Conservation (phyloP, 106 monocot species). For the Apostasia shenzhenica region DNA sequence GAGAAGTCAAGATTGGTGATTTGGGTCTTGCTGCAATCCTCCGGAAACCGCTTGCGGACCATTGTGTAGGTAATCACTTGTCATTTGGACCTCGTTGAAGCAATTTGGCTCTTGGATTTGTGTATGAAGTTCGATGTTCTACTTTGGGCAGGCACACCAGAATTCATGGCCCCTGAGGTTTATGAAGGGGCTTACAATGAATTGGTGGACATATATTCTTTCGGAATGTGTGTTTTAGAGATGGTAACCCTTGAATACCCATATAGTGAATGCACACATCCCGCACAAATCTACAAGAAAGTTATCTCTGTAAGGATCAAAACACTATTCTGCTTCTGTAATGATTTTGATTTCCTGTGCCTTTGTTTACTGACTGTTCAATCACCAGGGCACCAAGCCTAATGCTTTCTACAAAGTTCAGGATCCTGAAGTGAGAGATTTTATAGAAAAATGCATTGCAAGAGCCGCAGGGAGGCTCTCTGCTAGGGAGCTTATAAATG, state of each 20-base stretch:
- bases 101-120: background rate
- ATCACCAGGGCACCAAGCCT: conserved; percentile 36
- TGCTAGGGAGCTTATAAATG: conserved; percentile 38
- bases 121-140: too few relatives aligned
- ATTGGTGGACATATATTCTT: conserved; percentile 53
- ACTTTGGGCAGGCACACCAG: conserved; percentile 37
- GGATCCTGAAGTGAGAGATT: conserved; percentile 39
- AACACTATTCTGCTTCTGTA: too few relatives aligned
- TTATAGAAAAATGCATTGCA: conserved; percentile 48
- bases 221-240: conserved; percentile 61
- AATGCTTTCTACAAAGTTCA: conserved; percentile 30
- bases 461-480: conserved; percentile 25
- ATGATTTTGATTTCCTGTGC: background rate
- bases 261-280: conserved; percentile 49
- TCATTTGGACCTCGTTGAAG: too few relatives aligned
- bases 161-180: conserved; percentile 68
- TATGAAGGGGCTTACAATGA: conserved; percentile 62
- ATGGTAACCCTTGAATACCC: conserved; percentile 57
- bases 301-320: conserved; percentile 28
- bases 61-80: conserved; percentile 2
- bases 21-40: conserved; percentile 11
- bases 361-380: too few relatives aligned
- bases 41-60: conserved; percentile 1
- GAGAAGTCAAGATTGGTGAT: conserved; percentile 19
- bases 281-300: conserved; percentile 62